These are phyloP conservation scores for Zasmidium angulare DNA, from an alignment of 2,329 filamentous ascomycete genomes.

Conservation along the genomic window DNA sequence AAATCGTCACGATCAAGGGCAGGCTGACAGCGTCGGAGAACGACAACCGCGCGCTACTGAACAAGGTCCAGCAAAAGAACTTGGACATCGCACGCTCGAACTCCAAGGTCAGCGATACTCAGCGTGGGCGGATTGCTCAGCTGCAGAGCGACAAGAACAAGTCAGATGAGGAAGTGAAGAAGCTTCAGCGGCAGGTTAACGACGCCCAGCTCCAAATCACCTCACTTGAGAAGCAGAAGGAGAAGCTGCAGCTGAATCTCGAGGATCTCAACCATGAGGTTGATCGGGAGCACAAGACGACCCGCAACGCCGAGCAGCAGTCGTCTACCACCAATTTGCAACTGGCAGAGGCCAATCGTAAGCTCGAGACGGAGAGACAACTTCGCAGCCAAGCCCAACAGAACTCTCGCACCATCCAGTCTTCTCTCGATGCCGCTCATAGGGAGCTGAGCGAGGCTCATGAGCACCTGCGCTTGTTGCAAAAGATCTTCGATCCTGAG, in stretches of 20 bases:
- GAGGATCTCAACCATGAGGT: conserved; percentile 94
- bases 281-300: conserved; percentile 83
- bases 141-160: conserved; percentile 81
- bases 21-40: conserved; percentile 90
- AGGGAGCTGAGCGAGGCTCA: conserved; percentile 79
- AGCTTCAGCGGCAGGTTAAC: conserved; percentile 78
- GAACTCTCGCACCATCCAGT: conserved; percentile 78
- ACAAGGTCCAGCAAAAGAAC: conserved; percentile 96
- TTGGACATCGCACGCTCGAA: conserved; percentile 90
- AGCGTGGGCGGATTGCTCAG: conserved; percentile 71
- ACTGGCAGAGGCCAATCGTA: conserved; percentile 84
- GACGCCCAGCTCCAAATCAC: conserved; percentile 81
- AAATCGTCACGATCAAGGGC: conserved; percentile 87
- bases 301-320: conserved; percentile 84
- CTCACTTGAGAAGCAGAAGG: conserved; percentile 87
- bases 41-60: conserved; percentile 90
- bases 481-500: conserved; percentile 83
- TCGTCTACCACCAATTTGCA: conserved; percentile 78
- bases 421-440: conserved; percentile 74
- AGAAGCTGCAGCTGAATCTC: conserved; percentile 82
- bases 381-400: conserved; percentile 80
- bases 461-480: conserved; percentile 74
- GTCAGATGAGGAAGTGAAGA: conserved; percentile 77
- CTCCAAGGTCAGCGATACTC: conserved; percentile 80
- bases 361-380: conserved; percentile 86